phyloP scores from a whole-genome alignment of 2,329 filamentous ascomycete species.

The Pochonia chlamydosporia region DNA sequence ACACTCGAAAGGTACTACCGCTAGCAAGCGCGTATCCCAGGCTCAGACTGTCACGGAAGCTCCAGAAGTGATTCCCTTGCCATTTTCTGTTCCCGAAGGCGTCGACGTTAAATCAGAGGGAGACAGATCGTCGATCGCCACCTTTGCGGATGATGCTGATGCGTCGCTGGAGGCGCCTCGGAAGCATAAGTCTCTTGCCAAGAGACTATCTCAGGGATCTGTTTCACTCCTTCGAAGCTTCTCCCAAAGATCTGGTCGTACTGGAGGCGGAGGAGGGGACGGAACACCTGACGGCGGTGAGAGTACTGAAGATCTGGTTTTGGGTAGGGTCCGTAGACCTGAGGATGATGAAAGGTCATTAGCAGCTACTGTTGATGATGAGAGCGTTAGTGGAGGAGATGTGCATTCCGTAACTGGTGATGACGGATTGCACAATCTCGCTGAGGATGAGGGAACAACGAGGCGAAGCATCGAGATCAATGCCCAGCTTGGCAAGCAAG shows the following conservation, averaged over 20 bases:
- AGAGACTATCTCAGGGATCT: slow-evolving; percentile 44
- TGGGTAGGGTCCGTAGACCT: slow-evolving; percentile 22
- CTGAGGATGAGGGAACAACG: background rate
- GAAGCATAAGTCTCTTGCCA: slow-evolving; percentile 31
- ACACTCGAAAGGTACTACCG: slow-evolving; percentile 15
- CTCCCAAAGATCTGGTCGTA: slow-evolving; percentile 28
- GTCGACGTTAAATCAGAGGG: slow-evolving; percentile 35
- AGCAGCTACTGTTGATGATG: slow-evolving; percentile 51
- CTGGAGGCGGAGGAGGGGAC: slow-evolving; percentile 2
- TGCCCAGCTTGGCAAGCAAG: slow-evolving; percentile 26
- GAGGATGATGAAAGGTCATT: slow-evolving; percentile 46
- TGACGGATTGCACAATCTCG: slow-evolving; percentile 11
- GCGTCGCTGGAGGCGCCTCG: slow-evolving; percentile 21
- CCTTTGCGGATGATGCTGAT: slow-evolving; percentile 59
- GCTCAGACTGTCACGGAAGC: slow-evolving; percentile 26
- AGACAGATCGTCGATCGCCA: slow-evolving; percentile 62
- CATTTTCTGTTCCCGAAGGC: slow-evolving; percentile 53
- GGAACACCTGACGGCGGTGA: slow-evolving; percentile 20
- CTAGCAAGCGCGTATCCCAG: slow-evolving; percentile 12
- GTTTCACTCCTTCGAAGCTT: slow-evolving; percentile 36
- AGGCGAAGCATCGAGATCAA: slow-evolving; percentile 32
- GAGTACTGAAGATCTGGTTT: slow-evolving; percentile 42
- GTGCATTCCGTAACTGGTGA: slow-evolving; percentile 17
- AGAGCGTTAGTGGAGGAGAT: slow-evolving; percentile 38
- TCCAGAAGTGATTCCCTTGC: slow-evolving; percentile 55